Conservation (phyloP, 805 yeast species). For the Lachancea sp. region DNA sequence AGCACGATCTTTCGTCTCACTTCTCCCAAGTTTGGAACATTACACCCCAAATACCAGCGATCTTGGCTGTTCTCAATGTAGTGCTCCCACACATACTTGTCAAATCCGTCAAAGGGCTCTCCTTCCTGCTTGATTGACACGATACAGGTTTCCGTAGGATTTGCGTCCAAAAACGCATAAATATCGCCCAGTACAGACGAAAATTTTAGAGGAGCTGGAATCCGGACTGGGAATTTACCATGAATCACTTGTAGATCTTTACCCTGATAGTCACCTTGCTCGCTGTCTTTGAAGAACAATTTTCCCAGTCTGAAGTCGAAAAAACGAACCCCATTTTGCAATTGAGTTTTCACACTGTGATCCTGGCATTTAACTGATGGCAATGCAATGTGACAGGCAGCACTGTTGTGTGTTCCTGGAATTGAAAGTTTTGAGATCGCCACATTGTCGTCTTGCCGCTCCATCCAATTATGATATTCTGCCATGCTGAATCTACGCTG, state of each 20-base stretch:
- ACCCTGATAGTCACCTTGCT: constrained; percentile 38
- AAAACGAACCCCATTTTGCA: constrained; percentile 68
- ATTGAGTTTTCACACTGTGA: constrained; percentile 50
- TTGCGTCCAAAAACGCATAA: constrained; percentile 46
- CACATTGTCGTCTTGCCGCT: constrained; percentile 45
- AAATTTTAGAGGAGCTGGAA: constrained; percentile 51
- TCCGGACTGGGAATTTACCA: constrained; percentile 67
- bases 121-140: constrained; percentile 74
- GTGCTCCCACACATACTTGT: constrained; percentile 51
- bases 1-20: constrained; percentile 60
- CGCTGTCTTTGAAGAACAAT: constrained; percentile 46
- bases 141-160: constrained; percentile 55
- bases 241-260: constrained; percentile 53
- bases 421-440: constrained; percentile 49
- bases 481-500: constrained; percentile 13
- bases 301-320: constrained; percentile 62
- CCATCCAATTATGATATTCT: constrained; percentile 43
- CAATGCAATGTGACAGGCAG: constrained; percentile 61
- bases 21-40: constrained; percentile 54
- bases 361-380: constrained; percentile 79
- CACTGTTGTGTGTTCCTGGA: constrained; percentile 85
- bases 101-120: constrained; percentile 55
- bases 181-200: constrained; percentile 49
- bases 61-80: constrained; percentile 42
- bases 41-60: constrained; percentile 53